Evolutionary conservation across 2,329 filamentous ascomycete genomes (phyloP).

Genomic region (Aspergillus puulaauensis): DNA sequence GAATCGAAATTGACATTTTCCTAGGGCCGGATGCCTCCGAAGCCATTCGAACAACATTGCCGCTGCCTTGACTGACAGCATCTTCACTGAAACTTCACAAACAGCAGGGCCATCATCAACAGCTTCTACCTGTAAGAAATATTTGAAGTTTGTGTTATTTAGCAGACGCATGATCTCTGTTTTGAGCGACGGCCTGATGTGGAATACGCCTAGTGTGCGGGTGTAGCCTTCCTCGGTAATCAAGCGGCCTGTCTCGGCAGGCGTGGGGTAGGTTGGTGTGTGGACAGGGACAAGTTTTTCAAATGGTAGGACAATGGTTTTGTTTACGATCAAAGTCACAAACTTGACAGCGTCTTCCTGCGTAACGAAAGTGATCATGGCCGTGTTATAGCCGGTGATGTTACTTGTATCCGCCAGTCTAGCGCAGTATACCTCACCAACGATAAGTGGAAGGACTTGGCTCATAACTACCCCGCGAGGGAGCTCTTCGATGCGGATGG

Average conservation of each 20-base stretch:
- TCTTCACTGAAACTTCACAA: conserved; percentile 16
- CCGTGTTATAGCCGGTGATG: conserved; percentile 31
- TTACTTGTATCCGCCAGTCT: conserved; percentile 28
- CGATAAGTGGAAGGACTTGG: conserved; percentile 24
- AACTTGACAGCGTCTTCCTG: conserved; percentile 27
- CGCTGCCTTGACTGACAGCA: conserved; percentile 22
- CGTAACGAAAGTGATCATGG: conserved; percentile 29
- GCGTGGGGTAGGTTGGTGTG: conserved; percentile 33
- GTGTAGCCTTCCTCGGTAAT: conserved; percentile 25
- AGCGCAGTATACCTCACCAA: conserved; percentile 29
- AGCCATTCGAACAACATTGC: conserved; percentile 15
- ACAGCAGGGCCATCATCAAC: conserved; percentile 13
- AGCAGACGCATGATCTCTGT: conserved; percentile 12
- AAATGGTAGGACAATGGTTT: conserved; percentile 13
- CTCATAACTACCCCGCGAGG: conserved; percentile 22
- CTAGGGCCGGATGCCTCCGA: conserved; percentile 12
- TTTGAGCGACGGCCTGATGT: conserved; percentile 10
- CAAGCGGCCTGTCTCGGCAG: conserved; percentile 18
- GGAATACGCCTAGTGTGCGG: conserved; percentile 24
- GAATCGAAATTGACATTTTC: conserved; percentile 18
- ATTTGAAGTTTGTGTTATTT: conserved; percentile 4
- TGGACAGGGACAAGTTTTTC: conserved; percentile 23
- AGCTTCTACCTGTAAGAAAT: conserved; percentile 14
- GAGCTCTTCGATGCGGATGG: conserved; percentile 29
- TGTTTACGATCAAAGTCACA: conserved; percentile 8